Conservation (phyloP, 352 stramenopile species). For the Phytophthora vignae region DNA sequence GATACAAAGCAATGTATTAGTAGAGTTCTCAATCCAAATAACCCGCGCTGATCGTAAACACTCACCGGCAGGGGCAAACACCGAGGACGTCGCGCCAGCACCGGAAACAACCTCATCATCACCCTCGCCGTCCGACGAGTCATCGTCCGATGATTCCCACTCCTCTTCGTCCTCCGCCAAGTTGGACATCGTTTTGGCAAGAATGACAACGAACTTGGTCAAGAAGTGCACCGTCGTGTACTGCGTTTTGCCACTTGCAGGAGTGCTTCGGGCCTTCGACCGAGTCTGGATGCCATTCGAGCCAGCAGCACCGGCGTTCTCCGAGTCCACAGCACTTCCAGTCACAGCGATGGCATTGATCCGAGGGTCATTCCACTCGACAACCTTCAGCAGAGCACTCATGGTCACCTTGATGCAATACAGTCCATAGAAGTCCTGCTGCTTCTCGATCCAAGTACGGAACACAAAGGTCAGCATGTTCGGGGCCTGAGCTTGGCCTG, state of each 20-base stretch:
- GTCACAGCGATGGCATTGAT: slow-evolving; percentile 72
- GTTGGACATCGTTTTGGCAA: slow-evolving; percentile 76
- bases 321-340: slow-evolving; percentile 54
- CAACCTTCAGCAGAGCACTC: slow-evolving; percentile 75
- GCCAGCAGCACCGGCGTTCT: slow-evolving; percentile 4
- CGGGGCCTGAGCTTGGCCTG: slow-evolving; percentile 30
- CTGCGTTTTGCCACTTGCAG: slow-evolving; percentile 44
- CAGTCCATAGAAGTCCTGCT: slow-evolving; percentile 83
- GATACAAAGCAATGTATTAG: slow-evolving; percentile 24
- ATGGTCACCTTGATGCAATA: slow-evolving; percentile 89
- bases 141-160: slow-evolving; percentile 76
- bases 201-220: slow-evolving; percentile 78
- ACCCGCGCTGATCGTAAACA: background rate
- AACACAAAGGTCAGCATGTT: slow-evolving; percentile 87
- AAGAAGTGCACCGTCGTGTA: slow-evolving; percentile 77
- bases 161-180: slow-evolving; percentile 82
- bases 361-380: slow-evolving; percentile 78
- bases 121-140: slow-evolving; percentile 73
- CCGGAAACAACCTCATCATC: slow-evolving; percentile 33
- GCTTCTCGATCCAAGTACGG: slow-evolving; percentile 84
- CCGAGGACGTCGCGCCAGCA: slow-evolving; percentile 44
- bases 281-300: slow-evolving; percentile 58
- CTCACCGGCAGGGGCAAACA: slow-evolving; percentile 80
- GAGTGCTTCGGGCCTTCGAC: slow-evolving; percentile 55
- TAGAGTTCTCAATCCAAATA: background rate